Evolutionary conservation across 768 basidiomycete species (phyloP), one percentile per base, ranked within the genome.

Genomic region (Tulasnella sp.): DNA sequence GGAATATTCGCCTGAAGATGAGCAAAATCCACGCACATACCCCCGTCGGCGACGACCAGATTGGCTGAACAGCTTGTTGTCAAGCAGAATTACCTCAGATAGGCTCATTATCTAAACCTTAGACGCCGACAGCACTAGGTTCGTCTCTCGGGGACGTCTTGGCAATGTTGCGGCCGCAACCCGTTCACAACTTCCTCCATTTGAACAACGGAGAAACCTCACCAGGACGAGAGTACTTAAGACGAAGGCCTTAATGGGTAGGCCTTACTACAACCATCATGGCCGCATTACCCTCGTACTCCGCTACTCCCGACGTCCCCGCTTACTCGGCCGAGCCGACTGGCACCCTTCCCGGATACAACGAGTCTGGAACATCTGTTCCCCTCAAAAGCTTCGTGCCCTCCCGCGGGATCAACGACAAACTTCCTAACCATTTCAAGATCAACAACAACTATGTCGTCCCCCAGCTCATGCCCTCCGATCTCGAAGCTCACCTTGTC

Each of bases 401-500:
- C 24, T 50, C 54, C 24, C 46, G 28, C 20, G 76, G 24, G 2
- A 50, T 77, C 48, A 34, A 58, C 34, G 76, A 37, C 76, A 77
- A 77, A 20, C 46, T 77, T 14, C 76, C 76, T 0, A 37, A 42
- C 16, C 41, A 42, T 11, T 77, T 77, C 48, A 42, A 34, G 28
- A 58, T 77, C 9, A 50, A 50, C 40, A 31, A 77, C 22, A 48
- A 77, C 34, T 60, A 77, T n/a, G 48, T 50, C 76, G 24, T 40
- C 20, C 81, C 82, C 14, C 75, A 82, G 22, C 79, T 83, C 54
- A 31, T 18, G n/a, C 48, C 81, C 40, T 69, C 76, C 20, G 82
- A 78, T n/a, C 31, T 81, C n/a, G 58, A 78, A 22, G 81, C 82
- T 9, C 82, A 83, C 37, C 58, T 83, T 6, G 20, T 46, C 24